These are phyloP conservation scores for Solanum appendiculatum DNA, from an alignment of 257 asterid species.

Conservation along the genomic window DNA sequence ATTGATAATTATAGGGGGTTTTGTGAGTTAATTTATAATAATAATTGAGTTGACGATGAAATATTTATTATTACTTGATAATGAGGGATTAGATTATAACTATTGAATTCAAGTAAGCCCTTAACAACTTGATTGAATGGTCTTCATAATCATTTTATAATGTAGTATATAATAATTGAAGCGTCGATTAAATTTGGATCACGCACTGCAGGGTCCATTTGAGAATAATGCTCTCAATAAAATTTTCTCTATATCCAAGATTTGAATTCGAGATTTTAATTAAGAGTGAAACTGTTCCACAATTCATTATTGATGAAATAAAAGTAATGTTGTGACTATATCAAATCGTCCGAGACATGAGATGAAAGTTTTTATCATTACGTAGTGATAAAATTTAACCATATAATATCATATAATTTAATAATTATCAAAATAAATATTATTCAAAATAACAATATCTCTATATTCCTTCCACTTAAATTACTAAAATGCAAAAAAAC, in stretches of 20 bases:
- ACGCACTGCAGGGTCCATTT: too few species aligned
- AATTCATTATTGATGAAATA: too few species aligned
- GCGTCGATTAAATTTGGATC: background rate
- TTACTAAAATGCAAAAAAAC: too few species aligned
- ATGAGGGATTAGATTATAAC: background rate
- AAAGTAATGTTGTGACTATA: too few species aligned
- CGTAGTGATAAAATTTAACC: background rate
- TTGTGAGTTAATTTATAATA: background rate
- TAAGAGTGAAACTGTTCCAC: too few species aligned
- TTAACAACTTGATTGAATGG: background rate
- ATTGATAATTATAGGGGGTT: background rate
- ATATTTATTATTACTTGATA: background rate
- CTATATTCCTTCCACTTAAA: too few species aligned
- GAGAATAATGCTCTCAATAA: background rate
- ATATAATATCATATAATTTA: too few species aligned
- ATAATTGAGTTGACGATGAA: background rate
- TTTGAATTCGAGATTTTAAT: background rate
- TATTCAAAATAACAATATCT: too few species aligned
- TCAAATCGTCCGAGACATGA: background rate
- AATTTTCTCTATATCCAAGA: too few species aligned
- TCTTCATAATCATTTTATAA: background rate
- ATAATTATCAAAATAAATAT: too few species aligned
- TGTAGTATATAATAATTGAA: too few species aligned
- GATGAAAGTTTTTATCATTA: background rate
- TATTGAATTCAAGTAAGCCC: background rate